Base-by-base conservation (phyloP, 306 rosid species). In the Oemleria cerasiformis region DNA sequence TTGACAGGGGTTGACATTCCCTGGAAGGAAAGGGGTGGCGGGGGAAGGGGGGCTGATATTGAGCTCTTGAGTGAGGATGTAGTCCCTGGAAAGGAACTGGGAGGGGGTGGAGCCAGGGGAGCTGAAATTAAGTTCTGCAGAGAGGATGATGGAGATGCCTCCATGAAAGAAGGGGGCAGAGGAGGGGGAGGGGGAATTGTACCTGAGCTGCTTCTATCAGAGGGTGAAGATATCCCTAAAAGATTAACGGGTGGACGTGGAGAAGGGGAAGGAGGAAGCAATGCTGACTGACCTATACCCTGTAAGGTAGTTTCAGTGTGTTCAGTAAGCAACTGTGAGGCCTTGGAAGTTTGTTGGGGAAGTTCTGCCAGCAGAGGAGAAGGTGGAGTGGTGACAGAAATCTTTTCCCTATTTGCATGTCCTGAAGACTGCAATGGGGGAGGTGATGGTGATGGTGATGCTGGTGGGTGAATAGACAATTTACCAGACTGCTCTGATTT, bases 401-500 rank as follows among this genome's bases (percentile, higher is more conserved):
- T 72, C 71, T 83, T 84, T 23, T 73, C 75, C 4, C 34, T 20
- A 16, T 72, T 10, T 71, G 81, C 70, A 76, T 71, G 76, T 57
- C 43, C 57, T 10, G 84, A 64, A 86, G 83, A 50, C 70, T 84
- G 74, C 54, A 53, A 70, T 15, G 79, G 72, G 10, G 51, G 73
- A 63, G 83, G 72, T 53, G 72, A 50, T 59, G n/a, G n/a, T n/a
- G 67, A 70, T 59, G 76, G 41, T 41, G 74, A 72, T 54, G 78
- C 30, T 47, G 81, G 78, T 73, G 79, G 63, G 39, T 85, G 73
- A 78, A 75, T 59, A 73, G 51, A 16, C 63, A 70, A 45, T 48
- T 85, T 74, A 75, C 78, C 67, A 39, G 68, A 74, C 67, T 81
- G 83, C 57, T 55, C 56, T 61, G 79, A 70, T 55, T 76, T 84